phyloP scores from a whole-genome alignment of 2,329 filamentous ascomycete species.

The Fusarium mangiferae region DNA sequence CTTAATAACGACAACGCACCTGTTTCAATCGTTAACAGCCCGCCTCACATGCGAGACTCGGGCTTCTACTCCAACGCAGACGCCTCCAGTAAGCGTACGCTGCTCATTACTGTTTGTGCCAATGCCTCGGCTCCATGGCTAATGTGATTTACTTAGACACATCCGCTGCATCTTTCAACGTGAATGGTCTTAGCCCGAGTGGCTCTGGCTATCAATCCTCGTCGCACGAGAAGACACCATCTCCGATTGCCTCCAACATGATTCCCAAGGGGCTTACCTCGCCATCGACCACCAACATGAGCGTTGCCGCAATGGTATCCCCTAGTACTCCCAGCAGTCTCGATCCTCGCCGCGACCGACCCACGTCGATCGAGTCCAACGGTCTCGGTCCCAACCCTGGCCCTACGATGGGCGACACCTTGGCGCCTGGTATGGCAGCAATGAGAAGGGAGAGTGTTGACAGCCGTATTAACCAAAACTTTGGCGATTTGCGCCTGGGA shows the following conservation, averaged over 20 bases:
- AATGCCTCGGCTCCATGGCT: conserved; percentile 30
- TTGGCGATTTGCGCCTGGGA: conserved; percentile 75
- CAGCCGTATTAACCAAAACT: conserved; percentile 78
- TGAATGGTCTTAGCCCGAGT: conserved; percentile 54
- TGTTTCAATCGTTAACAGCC: conserved; percentile 40
- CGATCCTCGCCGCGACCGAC: conserved; percentile 56
- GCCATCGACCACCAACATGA: conserved; percentile 69
- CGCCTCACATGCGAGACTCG: conserved; percentile 53
- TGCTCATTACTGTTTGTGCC: conserved; percentile 28
- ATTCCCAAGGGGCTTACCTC: conserved; percentile 65
- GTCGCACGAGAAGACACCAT: conserved; percentile 70
- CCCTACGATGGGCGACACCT: conserved; percentile 49
- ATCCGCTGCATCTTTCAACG: conserved; percentile 53
- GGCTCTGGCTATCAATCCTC: conserved; percentile 60
- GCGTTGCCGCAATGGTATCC: conserved; percentile 73
- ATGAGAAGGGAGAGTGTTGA: conserved; percentile 82
- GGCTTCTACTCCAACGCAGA: conserved; percentile 58
- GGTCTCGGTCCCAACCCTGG: conserved; percentile 31
- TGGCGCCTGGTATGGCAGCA: conserved; percentile 52
- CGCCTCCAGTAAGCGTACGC: conserved; percentile 56
- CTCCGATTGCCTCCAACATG: conserved; percentile 64
- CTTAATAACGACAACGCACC: conserved; percentile 51
- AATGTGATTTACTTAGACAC: conserved; percentile 46
- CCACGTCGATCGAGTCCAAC: conserved; percentile 51
- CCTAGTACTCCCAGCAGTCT: conserved; percentile 61